Percentiles rank a stretch among this genome's conserved stretches.
These are phyloP conservation scores for Leccinum griseonigrum DNA, from an alignment of 1,284 basidiomycete genomes.

Conservation along the genomic window DNA sequence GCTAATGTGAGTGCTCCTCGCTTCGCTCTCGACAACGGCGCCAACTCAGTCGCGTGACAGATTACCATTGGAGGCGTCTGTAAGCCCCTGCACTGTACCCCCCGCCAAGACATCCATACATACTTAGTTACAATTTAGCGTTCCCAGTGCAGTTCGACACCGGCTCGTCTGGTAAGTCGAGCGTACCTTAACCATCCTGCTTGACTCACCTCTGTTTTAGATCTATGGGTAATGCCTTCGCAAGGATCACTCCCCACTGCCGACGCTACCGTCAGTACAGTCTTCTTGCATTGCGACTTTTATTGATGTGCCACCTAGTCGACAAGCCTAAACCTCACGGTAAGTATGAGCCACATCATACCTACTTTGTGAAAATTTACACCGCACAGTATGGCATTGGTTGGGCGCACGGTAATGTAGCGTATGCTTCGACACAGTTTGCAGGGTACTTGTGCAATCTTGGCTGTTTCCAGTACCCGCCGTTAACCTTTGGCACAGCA, in stretches of 20 bases:
- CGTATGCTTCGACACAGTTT: constrained; percentile 61
- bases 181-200: background rate
- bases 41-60: constrained; percentile 35
- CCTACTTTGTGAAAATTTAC: constrained; percentile 5
- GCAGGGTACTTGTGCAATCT: constrained; percentile 51
- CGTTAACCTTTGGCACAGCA: constrained; percentile 39
- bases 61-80: constrained; percentile 60
- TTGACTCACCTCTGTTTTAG: constrained; percentile 32
- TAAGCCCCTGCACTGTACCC: constrained; percentile 32
- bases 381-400: constrained; percentile 68
- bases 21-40: background rate
- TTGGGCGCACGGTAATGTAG: constrained; percentile 64
- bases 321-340: constrained; percentile 55
- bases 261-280: constrained; percentile 48
- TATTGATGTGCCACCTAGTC: constrained; percentile 33
- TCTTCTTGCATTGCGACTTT: background rate
- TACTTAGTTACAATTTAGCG: constrained; percentile 35
- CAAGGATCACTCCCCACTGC: constrained; percentile 51
- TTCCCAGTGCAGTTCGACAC: constrained; percentile 76
- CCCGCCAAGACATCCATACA: too few relatives aligned
- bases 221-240: constrained; percentile 69
- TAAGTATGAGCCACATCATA: constrained; percentile 32
- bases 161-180: constrained; percentile 74
- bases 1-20: constrained; percentile 52
- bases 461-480: background rate